Evolutionary conservation across 169 alveolate genomes (phyloP).

Genomic region (Amoebophrya sp.): DNA sequence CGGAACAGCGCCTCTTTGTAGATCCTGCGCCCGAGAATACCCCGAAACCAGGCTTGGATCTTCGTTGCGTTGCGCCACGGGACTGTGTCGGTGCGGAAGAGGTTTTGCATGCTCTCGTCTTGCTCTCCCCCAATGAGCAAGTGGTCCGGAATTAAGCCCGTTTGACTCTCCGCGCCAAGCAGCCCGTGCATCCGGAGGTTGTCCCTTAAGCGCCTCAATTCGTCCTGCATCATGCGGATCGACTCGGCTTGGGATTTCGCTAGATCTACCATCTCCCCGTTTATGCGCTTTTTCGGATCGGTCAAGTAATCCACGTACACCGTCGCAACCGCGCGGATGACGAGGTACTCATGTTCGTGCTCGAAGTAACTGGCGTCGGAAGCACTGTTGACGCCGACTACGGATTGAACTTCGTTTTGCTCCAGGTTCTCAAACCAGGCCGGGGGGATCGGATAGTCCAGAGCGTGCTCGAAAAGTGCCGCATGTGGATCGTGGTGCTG

Average conservation of each 20-base stretch:
- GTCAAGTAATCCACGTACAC: not conserved
- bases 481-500: not conserved
- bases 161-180: not conserved
- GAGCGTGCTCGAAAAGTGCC: too few relatives aligned
- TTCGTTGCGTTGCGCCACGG: not conserved
- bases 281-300: not conserved
- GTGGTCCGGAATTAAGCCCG: not conserved
- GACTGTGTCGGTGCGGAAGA: not conserved
- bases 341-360: not conserved
- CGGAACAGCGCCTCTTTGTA: not conserved
- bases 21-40: not conserved
- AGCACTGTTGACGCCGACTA: not conserved
- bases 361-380: not conserved
- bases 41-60: not conserved
- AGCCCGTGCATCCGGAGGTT: not conserved
- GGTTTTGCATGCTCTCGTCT: not conserved
- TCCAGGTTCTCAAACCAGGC: not conserved
- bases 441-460: not conserved
- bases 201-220: not conserved
- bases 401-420: not conserved
- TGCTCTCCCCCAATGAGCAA: not conserved
- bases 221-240: constrained; percentile 24
- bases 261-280: not conserved
- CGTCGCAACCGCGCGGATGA: not conserved
- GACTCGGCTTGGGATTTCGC: not conserved